Base-by-base conservation (phyloP, 23 red algal genomes). In the Cyanidioschyzon merolae region DNA sequence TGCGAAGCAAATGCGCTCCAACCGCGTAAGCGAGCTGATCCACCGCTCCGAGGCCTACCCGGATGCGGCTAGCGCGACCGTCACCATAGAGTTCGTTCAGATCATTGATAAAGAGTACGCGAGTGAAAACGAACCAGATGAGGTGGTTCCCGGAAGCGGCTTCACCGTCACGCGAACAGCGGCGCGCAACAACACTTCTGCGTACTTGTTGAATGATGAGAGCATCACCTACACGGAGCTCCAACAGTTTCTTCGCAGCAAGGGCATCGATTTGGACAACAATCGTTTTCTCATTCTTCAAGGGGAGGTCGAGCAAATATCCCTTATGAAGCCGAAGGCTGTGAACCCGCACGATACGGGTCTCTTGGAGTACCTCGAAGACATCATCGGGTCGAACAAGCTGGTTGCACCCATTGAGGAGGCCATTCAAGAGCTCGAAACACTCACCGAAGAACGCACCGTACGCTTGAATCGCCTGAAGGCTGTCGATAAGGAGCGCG, bases 211-310 rank as follows among this genome's bases (percentile, higher is more conserved):
- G 31, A 79, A 98, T 75, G 82, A 83, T 2, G 71, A 79, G 27
- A 77, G 68, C 37, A 82, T 82, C 7, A 89, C 89, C 37, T 86
- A 83, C 68, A 57, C 36, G 27, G 79, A 89, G 32, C 83, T 98
- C 17, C 76, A 85, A 32, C 67, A 76, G 27, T 59, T 98, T 0
- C 67, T 98, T 3, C 84, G 84, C 17, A 58, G 57, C 15, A 98
- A 98, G 67, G 94, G 88, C 59, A 83, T 98, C 0, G 94, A 98
- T 76, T 77, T 98, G 2, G 88, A 98, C 40, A 88, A 98, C 35
- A 98, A 98, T 68, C 77, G 94, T 16, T 98, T 98, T 84, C 80
- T 98, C 35, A 98, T 98, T 32, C 85, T 98, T n/a, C 94, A 98
- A 75, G 94, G 94, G 12, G 94, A 98, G 81, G 88, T 98, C 29